Evolutionary conservation across 345 rosid genomes (phyloP), one percentile per base, ranked within the genome.

Genomic region (Gossypium mustelinum): DNA sequence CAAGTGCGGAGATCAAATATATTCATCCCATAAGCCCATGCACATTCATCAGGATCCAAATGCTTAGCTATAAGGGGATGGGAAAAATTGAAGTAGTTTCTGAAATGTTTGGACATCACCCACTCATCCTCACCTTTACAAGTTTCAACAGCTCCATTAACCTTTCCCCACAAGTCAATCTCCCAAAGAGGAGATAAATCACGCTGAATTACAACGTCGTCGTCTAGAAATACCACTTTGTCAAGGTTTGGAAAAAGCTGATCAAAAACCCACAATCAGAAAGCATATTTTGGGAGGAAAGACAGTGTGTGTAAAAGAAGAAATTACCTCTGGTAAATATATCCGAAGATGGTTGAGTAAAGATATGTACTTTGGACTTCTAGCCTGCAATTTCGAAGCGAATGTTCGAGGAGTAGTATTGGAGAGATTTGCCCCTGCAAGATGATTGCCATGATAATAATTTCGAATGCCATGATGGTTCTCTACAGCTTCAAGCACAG

Each of bases 21-120:
- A 78, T 96, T 96, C 99, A 96, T 96, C 71, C 99, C 99, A 84
- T 96, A 96, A 68, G 99, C 99, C 99, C 99, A 96, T 11, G 99
- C 99, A 79, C 99, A 96, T 86, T 93, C 99, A 65, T 90, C 82
- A 2, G 97, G 95, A 73, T 96, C 85, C 86, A 96, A 84, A 85
- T 89, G 83, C 80, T 94, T 86, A 34, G 88, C 82, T 9, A 96
- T 69, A 80, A 88, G 95, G 65, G 99, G 97, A 86, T 96, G 98
- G n/a, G 99, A 89, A 83, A 96, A 96, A 81, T 96, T 96, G 88
- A 96, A 96, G 90, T 96, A 96, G 88, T 96, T 93, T 82, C 82
- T 89, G 84, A 96, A 89, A 76, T 80, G 97, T 84, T 96, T 96
- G 68, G 97, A 92, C 99, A 96, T 96, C 71, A 96, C 99, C 98